Evolutionary conservation across 2,329 filamentous ascomycete genomes (phyloP), one percentile per base, ranked within the genome.

Genomic region (Ceratocystis harringtonii): DNA sequence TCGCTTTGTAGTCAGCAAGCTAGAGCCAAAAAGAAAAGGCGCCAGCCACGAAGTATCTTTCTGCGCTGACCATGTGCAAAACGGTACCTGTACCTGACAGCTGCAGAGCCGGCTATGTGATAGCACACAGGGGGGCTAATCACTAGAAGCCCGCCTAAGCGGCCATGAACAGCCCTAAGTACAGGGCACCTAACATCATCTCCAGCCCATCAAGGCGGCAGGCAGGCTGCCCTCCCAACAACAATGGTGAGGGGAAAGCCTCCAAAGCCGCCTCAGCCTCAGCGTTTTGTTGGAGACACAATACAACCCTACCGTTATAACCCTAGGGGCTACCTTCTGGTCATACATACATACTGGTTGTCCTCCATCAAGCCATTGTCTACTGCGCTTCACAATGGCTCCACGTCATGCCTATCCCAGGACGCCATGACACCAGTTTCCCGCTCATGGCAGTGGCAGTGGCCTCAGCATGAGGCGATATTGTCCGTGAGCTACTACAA

Each of bases 1-100:
- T 30, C 55, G 30, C 15, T 30, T 58, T 58, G 55, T 58, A 58
- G 55, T 58, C 55, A 58, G 55, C 55, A 36, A 58, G n/a, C 48
- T n/a, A 50, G 10, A 36, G 8, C 32, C 10, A 15, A 41, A 41
- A 41, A 0, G 12, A 15, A 41, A 41, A 41, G 48, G 5, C 48
- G 48, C 48, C 19, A 52, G 3, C 19, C 48, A 10, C 19, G 8
- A 52, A 25, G 48, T 28, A 28, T 25, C 25, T 52, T 52, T 52
- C 10, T 15, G 48, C 22, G 48, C 48, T 52, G 22, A 15, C 22
- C 10, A 22, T 15, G 25, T 15, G 36, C 48, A 52, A 25, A 52
- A 15, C 5, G 48, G 48, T 28, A 52, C 48, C 17, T 52, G 22
- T 25, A 25, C 22, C 22, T 25, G 22, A 4, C 25, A 10, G 19